Evolutionary conservation across 139 green algal genomes (phyloP).

Genomic region (Spirogloea muscicola): DNA sequence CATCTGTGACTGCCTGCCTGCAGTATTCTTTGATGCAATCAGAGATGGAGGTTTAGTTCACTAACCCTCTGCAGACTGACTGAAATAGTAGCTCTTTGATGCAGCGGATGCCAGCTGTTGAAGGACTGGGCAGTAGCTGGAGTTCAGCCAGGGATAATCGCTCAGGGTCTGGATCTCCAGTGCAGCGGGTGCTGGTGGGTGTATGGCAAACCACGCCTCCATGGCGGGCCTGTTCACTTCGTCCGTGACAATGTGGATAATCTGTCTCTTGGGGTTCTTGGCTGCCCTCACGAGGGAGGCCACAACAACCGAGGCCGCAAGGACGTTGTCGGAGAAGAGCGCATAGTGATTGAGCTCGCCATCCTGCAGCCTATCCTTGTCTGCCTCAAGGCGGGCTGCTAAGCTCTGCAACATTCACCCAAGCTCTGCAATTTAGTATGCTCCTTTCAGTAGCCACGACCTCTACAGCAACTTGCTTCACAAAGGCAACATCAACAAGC

Average conservation of each 20-base stretch:
- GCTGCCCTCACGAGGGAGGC: constrained; percentile 8
- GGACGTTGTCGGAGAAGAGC: constrained; percentile 43
- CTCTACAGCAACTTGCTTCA: too few relatives aligned
- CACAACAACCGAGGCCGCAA: constrained; percentile 33
- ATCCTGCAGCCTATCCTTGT: not conserved
- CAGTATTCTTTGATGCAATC: too few relatives aligned
- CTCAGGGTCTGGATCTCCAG: constrained; percentile 30
- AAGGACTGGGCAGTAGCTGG: constrained; percentile 29
- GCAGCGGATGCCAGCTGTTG: constrained; percentile 6
- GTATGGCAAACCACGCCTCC: constrained; percentile 32
- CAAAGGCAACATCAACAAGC: too few relatives aligned
- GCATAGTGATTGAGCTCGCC: constrained; percentile 12
- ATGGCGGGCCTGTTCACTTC: constrained; percentile 30
- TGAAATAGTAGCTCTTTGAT: constrained; percentile 26
- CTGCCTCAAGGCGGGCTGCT: too few relatives aligned
- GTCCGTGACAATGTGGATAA: constrained; percentile 45
- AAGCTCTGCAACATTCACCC: too few relatives aligned
- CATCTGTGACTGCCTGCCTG: too few relatives aligned
- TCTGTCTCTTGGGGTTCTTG: constrained; percentile 23
- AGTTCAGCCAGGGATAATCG: constrained; percentile 27
- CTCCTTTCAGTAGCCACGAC: too few relatives aligned
- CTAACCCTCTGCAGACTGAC: not conserved
- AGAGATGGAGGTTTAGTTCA: too few relatives aligned
- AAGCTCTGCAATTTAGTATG: too few relatives aligned
- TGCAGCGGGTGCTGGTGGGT: constrained; percentile 15